A percentile compares a stretch with the other conserved stretches of the same genome.
Evolutionary conservation across 2,329 filamentous ascomycete genomes (phyloP).

Genomic region (Apiospora pterosperma): DNA sequence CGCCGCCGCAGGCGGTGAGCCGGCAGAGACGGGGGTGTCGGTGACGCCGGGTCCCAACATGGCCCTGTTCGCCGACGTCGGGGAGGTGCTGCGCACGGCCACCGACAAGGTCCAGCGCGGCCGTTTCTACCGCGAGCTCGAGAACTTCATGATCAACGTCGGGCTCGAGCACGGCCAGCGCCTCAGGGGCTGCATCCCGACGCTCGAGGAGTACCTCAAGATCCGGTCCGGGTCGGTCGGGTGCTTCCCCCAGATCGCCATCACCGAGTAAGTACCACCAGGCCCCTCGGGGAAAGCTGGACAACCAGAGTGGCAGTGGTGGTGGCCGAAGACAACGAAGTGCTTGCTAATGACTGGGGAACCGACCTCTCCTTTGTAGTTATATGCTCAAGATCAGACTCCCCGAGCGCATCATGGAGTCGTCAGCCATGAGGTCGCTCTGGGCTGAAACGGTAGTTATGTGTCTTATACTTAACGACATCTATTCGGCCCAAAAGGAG

Average conservation of each 20-base stretch:
- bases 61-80: constrained; percentile 23
- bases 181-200: constrained; percentile 22
- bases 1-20: background rate
- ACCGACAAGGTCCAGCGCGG: constrained; percentile 21
- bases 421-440: too few relatives aligned
- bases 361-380: too few relatives aligned
- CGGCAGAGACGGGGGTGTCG: constrained; percentile 5
- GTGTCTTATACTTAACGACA: too few relatives aligned
- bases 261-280: constrained; percentile 27
- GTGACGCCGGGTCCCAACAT: constrained; percentile 20
- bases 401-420: too few relatives aligned
- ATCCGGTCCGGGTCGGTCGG: constrained; percentile 25
- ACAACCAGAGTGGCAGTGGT: too few relatives aligned
- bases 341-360: too few relatives aligned
- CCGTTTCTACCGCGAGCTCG: constrained; percentile 22
- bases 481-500: too few relatives aligned
- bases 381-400: too few relatives aligned
- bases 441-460: too few relatives aligned
- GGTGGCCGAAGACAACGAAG: too few relatives aligned
- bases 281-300: too few relatives aligned
- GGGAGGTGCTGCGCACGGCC: constrained; percentile 13
- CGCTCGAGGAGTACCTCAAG: constrained; percentile 21
- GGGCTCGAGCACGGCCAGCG: constrained; percentile 23
- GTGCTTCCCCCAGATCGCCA: constrained; percentile 23
- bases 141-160: constrained; percentile 25